These are phyloP conservation scores for Plasmodium billcollinsi DNA, from an alignment of 169 alveolate species.

Conservation along the genomic window DNA sequence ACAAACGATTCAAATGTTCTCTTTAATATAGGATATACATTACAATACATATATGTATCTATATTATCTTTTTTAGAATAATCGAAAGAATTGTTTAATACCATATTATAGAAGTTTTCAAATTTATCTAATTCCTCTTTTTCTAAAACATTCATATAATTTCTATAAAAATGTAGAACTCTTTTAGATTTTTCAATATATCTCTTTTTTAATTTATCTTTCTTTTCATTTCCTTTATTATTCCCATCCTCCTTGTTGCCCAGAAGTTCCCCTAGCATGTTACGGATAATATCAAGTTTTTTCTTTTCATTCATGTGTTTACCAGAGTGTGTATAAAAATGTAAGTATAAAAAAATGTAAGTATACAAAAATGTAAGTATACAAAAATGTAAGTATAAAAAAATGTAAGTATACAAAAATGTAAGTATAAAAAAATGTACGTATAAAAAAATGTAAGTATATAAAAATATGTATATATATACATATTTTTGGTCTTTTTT, in stretches of 20 bases:
- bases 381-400: no score
- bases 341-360: no score
- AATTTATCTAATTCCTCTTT: slow-evolving; percentile 60
- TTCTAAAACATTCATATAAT: slow-evolving; percentile 60
- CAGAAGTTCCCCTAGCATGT: slow-evolving; percentile 40
- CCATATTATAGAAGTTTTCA: slow-evolving; percentile 33
- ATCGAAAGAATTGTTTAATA: slow-evolving; percentile 71
- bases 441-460: no score
- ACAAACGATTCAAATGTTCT: slow-evolving; percentile 72
- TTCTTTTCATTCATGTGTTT: slow-evolving; percentile 43
- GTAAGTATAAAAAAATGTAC: no score
- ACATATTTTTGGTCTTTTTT: no score
- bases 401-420: no score
- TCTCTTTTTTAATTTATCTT: slow-evolving; percentile 22
- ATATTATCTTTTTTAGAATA: slow-evolving; percentile 51
- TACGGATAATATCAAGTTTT: slow-evolving; percentile 63
- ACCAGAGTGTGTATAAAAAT: no score
- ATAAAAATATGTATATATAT: no score
- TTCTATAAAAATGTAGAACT: slow-evolving; percentile 36
- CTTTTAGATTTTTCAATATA: slow-evolving; percentile 63
- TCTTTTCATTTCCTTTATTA: slow-evolving; percentile 12
- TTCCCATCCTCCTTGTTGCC: slow-evolving; percentile 20
- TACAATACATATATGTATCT: slow-evolving; percentile 67
- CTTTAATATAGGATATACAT: slow-evolving; percentile 53
- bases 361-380: no score